Conservation (phyloP, 371 early-diverging fungal species). For the Phascolomyces articulosus region DNA sequence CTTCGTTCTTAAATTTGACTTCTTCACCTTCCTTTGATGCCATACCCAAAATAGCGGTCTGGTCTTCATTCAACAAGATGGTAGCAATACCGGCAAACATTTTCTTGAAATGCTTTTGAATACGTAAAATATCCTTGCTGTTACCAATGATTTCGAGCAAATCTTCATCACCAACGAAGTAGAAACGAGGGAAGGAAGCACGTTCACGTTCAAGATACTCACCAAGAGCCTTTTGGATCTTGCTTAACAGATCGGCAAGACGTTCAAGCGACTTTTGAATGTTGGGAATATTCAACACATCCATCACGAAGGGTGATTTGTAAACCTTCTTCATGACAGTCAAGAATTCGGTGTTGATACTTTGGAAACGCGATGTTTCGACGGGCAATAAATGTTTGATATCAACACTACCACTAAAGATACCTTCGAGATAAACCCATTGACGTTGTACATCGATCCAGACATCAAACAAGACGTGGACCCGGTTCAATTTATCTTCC, state of each 20-base stretch:
- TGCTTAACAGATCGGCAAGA: conserved; percentile 88
- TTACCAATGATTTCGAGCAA: conserved; percentile 98
- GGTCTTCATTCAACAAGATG: conserved; percentile 81
- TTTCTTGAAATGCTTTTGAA: conserved; percentile 98
- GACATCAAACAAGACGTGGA: conserved; percentile 95
- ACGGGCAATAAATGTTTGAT: conserved; percentile 96
- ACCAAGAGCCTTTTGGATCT: conserved; percentile 98
- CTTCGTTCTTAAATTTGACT: conserved; percentile 78
- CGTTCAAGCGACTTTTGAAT: conserved; percentile 96
- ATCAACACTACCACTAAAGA: conserved; percentile 94
- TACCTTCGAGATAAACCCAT: conserved; percentile 99
- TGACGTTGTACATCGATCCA: conserved; percentile 99
- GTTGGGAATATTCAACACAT: conserved; percentile 90
- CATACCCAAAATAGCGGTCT: conserved; percentile 79
- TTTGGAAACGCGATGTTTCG: conserved; percentile 93
- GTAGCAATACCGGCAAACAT: conserved; percentile 98
- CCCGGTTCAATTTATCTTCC: conserved; percentile 96
- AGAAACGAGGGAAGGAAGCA: conserved; percentile 97
- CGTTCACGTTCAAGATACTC: conserved; percentile 98
- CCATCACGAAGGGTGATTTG: conserved; percentile 94
- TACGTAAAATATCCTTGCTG: conserved; percentile 91
- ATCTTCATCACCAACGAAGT: conserved; percentile 99
- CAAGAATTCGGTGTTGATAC: conserved; percentile 97
- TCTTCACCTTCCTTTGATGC: conserved; percentile 93
- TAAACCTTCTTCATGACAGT: conserved; percentile 97